Evolutionary conservation across 345 rosid species (phyloP).

Genomic region (Euclidium syriacum): DNA sequence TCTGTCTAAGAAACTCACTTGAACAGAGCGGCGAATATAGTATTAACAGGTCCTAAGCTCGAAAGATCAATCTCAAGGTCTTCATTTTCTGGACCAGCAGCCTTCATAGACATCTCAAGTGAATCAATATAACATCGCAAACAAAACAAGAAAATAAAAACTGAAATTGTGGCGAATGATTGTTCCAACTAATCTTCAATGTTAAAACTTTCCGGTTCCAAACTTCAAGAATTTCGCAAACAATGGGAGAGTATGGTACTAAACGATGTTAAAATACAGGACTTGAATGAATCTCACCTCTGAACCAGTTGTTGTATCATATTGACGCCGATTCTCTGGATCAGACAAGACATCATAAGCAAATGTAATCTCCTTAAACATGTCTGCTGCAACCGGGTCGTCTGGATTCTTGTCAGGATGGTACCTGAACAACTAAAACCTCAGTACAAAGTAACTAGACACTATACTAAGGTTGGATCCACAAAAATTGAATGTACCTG

Average conservation of each 20-base stretch:
- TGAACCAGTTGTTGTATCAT: slow-evolving; percentile 79
- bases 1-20: slow-evolving; percentile 38
- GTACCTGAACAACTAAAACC: slow-evolving; percentile 49
- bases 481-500: slow-evolving; percentile 38
- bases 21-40: slow-evolving; percentile 91
- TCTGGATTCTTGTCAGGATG: slow-evolving; percentile 97
- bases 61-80: slow-evolving; percentile 96
- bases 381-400: slow-evolving; percentile 84
- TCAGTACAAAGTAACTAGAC: background rate
- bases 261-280: background rate
- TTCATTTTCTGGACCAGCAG: slow-evolving; percentile 68
- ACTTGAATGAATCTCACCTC: slow-evolving; percentile 51
- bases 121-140: background rate
- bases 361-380: slow-evolving; percentile 86
- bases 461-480: background rate
- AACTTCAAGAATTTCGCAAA: background rate
- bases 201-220: background rate
- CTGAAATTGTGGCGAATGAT: background rate
- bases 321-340: slow-evolving; percentile 77
- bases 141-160: background rate
- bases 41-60: slow-evolving; percentile 91
- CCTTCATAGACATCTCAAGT: slow-evolving; percentile 37
- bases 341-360: slow-evolving; percentile 84
- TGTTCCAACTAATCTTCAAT: background rate
- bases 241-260: background rate